Percentiles rank a stretch among this genome's conserved stretches.
Conservation (phyloP, 2,329 filamentous ascomycete genomes). For the Penicillium sp. region DNA sequence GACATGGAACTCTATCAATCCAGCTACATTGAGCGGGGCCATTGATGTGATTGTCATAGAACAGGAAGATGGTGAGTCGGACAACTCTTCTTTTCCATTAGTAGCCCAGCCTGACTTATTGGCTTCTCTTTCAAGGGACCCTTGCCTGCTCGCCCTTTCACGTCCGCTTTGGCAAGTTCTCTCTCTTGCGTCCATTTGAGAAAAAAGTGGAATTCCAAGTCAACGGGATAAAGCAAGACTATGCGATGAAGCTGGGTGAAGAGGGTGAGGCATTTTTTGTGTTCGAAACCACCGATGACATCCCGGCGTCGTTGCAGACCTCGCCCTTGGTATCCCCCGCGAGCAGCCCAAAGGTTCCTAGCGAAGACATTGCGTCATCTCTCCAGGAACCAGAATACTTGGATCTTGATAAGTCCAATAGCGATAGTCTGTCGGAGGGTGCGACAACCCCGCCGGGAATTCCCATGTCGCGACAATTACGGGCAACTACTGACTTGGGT, state of each 20-base stretch:
- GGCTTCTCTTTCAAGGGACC: slow-evolving; percentile 44
- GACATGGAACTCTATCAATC: slow-evolving; percentile 99
- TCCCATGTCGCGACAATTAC: slow-evolving; percentile 29
- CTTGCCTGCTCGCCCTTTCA: slow-evolving; percentile 95
- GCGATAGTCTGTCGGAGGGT: slow-evolving; percentile 22
- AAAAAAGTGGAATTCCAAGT: slow-evolving; percentile 99
- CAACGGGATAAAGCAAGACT: slow-evolving; percentile 87
- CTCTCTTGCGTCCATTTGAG: slow-evolving; percentile 86
- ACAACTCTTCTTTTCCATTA: too few relatives aligned
- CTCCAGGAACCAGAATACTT: slow-evolving; percentile 53
- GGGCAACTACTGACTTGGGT: slow-evolving; percentile 50
- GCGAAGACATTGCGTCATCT: slow-evolving; percentile 32
- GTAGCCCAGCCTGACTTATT: too few relatives aligned
- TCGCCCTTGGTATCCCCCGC: slow-evolving; percentile 88
- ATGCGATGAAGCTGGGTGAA: slow-evolving; percentile 97
- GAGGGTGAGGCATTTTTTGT: slow-evolving; percentile 98
- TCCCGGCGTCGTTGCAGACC: slow-evolving; percentile 91
- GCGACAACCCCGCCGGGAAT: slow-evolving; percentile 27
- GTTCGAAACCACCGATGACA: slow-evolving; percentile 87
- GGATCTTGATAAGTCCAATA: slow-evolving; percentile 40
- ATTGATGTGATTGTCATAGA: slow-evolving; percentile 99
- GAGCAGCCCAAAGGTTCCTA: slow-evolving; percentile 63
- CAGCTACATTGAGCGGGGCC: slow-evolving; percentile 90
- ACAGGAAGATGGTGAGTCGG: slow-evolving; percentile 74
- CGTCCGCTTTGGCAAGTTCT: slow-evolving; percentile 98